Conservation (phyloP, 352 stramenopile species). For the Globisporangium camurandrum region DNA sequence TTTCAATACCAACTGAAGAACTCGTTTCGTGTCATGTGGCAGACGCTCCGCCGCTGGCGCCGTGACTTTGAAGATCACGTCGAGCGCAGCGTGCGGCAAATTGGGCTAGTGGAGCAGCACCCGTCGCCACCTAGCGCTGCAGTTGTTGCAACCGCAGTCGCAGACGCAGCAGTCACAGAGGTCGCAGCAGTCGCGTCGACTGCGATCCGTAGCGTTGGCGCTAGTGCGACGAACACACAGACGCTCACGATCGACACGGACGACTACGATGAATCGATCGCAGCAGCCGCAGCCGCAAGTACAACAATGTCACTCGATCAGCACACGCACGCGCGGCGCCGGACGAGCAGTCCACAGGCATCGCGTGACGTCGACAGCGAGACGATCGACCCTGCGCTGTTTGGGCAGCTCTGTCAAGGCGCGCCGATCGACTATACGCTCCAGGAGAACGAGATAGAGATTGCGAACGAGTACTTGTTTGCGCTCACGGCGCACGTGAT, state of each 20-base stretch:
- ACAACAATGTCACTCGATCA: no score
- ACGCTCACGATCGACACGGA: neutral
- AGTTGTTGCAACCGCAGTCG: no score
- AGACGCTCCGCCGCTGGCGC: slow-evolving; percentile 65
- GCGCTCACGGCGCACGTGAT: slow-evolving; percentile 88
- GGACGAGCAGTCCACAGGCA: slow-evolving; percentile 8
- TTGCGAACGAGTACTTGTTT: slow-evolving; percentile 91
- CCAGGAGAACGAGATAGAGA: slow-evolving; percentile 93
- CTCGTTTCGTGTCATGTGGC: slow-evolving; percentile 73
- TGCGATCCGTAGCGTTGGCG: neutral
- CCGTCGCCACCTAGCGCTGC: no score
- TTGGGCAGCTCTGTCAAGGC: slow-evolving; percentile 57
- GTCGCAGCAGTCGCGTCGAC: no score
- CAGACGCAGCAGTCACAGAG: no score
- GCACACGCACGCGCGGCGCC: neutral
- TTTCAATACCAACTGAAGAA: slow-evolving; percentile 85
- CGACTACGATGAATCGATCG: neutral
- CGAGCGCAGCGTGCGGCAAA: slow-evolving; percentile 49
- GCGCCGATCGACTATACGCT: slow-evolving; percentile 84
- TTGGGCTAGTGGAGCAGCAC: slow-evolving; percentile 59
- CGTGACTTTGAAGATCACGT: slow-evolving; percentile 73
- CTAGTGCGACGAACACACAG: neutral
- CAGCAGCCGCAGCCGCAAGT: slow-evolving; percentile 9
- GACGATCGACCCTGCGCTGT: slow-evolving; percentile 40
- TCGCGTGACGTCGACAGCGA: slow-evolving; percentile 22